phyloP scores from a whole-genome alignment of 2,329 filamentous ascomycete species.

The Ramularia endophylla region DNA sequence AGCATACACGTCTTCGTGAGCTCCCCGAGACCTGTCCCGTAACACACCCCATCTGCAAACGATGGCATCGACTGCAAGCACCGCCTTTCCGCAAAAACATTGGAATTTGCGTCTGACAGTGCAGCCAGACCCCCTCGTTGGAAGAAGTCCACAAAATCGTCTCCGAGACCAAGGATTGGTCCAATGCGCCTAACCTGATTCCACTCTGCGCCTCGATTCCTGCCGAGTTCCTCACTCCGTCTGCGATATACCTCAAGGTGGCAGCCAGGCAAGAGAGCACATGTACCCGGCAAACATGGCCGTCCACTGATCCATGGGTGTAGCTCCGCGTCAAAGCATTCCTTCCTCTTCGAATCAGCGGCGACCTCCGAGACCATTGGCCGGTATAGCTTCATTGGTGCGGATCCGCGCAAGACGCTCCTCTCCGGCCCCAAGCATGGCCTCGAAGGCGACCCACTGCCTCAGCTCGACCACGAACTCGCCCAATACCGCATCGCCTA shows the following conservation, averaged over 20 bases:
- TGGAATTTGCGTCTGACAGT: conserved; percentile 32
- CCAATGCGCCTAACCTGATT: conserved; percentile 67
- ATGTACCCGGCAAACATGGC: conserved; percentile 20
- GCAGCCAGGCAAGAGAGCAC: conserved; percentile 57
- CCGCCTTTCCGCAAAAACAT: too few relatives aligned
- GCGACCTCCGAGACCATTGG: conserved; percentile 87
- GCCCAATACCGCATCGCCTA: conserved; percentile 71
- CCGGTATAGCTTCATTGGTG: conserved; percentile 91
- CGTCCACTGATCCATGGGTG: neutral
- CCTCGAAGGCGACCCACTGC: conserved; percentile 75
- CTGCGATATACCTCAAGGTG: conserved; percentile 91
- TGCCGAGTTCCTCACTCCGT: conserved; percentile 89
- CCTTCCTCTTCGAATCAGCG: conserved; percentile 93
- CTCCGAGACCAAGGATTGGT: conserved; percentile 43
- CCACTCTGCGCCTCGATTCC: conserved; percentile 79
- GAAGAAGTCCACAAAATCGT: conserved; percentile 55
- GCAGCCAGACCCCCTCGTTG: conserved; percentile 50
- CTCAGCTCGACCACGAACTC: conserved; percentile 74
- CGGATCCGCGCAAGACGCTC: conserved; percentile 70
- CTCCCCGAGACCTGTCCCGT: conserved; percentile 27
- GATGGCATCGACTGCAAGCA: conserved; percentile 11
- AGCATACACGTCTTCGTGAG: conserved; percentile 28
- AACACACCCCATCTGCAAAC: conserved; percentile 7
- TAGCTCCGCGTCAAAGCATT: conserved; percentile 63
- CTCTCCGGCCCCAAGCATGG: conserved; percentile 86